phyloP scores from a whole-genome alignment of 345 rosid species.

The Salix koriyanagi region DNA sequence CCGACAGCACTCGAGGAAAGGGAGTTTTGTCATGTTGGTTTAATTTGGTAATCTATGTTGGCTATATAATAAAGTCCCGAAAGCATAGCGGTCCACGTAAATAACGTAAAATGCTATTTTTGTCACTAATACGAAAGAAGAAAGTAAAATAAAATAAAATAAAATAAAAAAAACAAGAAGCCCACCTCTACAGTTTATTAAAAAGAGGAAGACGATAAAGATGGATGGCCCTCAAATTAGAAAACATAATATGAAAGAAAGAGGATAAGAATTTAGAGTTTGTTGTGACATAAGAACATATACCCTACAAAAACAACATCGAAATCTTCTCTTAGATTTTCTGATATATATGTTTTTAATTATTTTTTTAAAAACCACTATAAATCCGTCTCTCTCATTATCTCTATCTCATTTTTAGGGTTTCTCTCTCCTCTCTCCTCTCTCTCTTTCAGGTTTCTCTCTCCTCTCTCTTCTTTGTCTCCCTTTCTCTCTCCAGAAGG shows the following conservation, averaged over 20 bases:
- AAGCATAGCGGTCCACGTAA: neutral
- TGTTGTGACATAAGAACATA: constrained; percentile 12
- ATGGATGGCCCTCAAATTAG: neutral
- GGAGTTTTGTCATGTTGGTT: too few species aligned
- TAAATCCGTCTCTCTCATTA: constrained; percentile 32
- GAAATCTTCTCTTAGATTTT: neutral
- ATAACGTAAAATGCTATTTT: neutral
- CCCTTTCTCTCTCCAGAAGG: constrained; percentile 75
- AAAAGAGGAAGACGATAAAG: neutral
- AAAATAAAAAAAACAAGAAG: neutral
- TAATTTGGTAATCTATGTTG: neutral
- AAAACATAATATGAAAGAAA: neutral
- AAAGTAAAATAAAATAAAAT: too few species aligned
- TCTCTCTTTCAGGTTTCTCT: constrained; percentile 33
- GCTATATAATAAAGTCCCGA: neutral
- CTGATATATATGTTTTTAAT: neutral
- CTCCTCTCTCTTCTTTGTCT: constrained; percentile 43
- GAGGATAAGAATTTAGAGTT: constrained; percentile 18
- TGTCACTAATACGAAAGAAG: neutral
- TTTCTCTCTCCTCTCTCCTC: constrained; percentile 11
- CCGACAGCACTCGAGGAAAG: too few species aligned
- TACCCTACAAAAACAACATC: constrained; percentile 3
- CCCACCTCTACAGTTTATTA: neutral
- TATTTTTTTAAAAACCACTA: neutral
- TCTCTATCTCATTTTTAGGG: constrained; percentile 17